Conservation (phyloP, 192 early-diverging fungal species). For the Gonapodya sp. region DNA sequence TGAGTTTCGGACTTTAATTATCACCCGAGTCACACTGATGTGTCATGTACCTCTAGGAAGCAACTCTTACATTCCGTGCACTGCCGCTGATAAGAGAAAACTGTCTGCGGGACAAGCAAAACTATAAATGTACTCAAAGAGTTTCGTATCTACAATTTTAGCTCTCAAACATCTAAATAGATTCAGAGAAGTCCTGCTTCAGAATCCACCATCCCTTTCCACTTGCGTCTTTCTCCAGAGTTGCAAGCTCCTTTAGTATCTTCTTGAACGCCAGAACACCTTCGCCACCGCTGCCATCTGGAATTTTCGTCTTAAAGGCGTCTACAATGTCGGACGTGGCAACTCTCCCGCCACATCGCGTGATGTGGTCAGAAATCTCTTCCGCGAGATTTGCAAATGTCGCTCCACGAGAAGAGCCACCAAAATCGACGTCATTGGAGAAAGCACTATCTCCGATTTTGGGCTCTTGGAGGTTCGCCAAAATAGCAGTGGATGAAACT, state of each 20-base stretch:
- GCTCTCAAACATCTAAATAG: conserved; percentile 12
- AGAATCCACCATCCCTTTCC: conserved; percentile 43
- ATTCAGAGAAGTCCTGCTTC: conserved; percentile 41
- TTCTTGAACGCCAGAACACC: conserved; percentile 39
- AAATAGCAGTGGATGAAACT: background rate
- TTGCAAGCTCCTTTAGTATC: conserved; percentile 59
- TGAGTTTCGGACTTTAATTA: background rate
- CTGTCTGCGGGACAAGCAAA: background rate
- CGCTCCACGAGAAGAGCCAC: conserved; percentile 11
- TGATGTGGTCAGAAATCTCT: conserved; percentile 46
- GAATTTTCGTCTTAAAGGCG: conserved; percentile 37
- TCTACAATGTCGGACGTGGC: conserved; percentile 38
- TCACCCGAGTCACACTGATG: too few species aligned
- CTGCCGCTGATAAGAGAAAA: background rate
- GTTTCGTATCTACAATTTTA: too few species aligned
- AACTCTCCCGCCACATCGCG: conserved; percentile 31
- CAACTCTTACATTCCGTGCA: background rate
- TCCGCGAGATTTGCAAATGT: conserved; percentile 25
- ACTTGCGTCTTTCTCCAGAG: conserved; percentile 26
- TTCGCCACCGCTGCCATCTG: conserved; percentile 31
- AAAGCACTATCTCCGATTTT: conserved; percentile 2
- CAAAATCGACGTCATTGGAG: background rate
- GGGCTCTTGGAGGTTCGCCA: conserved; percentile 11
- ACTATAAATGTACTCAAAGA: too few species aligned
- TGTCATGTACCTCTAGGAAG: too few species aligned